Conservation (phyloP, 1,139 yeast species). For the Yamadazyma blattariae region DNA sequence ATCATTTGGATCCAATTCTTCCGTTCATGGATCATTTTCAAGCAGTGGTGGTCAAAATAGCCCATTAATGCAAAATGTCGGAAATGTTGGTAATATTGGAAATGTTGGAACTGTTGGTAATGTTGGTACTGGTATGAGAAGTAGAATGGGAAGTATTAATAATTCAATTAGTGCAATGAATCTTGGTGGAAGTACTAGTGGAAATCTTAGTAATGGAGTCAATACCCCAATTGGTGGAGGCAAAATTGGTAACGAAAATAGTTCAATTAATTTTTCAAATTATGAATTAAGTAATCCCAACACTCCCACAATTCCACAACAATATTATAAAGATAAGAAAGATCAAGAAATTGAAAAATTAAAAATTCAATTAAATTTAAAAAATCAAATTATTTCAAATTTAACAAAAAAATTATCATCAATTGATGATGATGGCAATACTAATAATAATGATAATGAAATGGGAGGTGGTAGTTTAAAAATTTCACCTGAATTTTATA, state of each 20-base stretch:
- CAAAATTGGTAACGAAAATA: too few relatives aligned
- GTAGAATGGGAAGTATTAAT: neutral
- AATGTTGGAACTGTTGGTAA: neutral
- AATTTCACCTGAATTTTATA: slow-evolving; percentile 25
- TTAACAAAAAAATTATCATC: slow-evolving; percentile 16
- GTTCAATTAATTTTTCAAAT: too few relatives aligned
- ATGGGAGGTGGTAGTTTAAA: too few relatives aligned
- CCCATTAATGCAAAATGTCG: neutral
- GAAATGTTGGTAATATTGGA: too few relatives aligned
- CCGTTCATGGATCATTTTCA: neutral
- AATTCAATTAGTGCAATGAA: too few relatives aligned
- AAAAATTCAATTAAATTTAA: slow-evolving; percentile 31
- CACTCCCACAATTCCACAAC: neutral
- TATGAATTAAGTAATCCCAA: too few relatives aligned
- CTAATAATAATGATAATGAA: slow-evolving; percentile 31
- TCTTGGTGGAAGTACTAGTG: too few relatives aligned
- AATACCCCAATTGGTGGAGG: too few relatives aligned
- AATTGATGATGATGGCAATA: slow-evolving; percentile 11
- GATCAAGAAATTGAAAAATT: slow-evolving; percentile 23
- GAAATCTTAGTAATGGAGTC: too few relatives aligned
- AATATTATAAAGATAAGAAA: neutral
- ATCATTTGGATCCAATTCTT: neutral
- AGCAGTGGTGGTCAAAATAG: neutral
- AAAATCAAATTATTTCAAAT: slow-evolving; percentile 35
- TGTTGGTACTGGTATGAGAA: neutral